phyloP scores from a whole-genome alignment of 1,139 yeast species.

The Nakaseomyces uthaithaninus region DNA sequence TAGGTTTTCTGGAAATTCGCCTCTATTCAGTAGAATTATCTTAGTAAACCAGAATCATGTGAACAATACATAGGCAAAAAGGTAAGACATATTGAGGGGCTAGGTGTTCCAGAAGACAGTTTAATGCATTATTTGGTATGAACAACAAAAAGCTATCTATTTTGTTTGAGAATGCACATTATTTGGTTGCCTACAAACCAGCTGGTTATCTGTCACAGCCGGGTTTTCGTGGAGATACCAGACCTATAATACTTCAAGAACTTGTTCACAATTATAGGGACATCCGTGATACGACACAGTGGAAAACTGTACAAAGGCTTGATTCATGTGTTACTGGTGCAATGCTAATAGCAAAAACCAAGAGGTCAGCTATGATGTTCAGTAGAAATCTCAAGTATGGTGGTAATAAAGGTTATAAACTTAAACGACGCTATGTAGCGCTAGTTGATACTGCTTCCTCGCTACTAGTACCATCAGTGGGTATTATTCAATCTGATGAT shows the following conservation, averaged over 20 bases:
- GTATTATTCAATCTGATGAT: conserved; percentile 11
- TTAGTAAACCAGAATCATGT: no score
- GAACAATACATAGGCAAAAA: no score
- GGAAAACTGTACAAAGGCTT: conserved; percentile 33
- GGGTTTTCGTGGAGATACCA: neutral
- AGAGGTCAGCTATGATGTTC: conserved; percentile 30
- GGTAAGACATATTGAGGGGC: neutral
- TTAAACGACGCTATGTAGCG: conserved; percentile 29
- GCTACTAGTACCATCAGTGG: neutral
- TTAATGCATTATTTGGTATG: no score
- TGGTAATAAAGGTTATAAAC: conserved; percentile 31
- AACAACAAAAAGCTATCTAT: neutral
- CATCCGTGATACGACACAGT: conserved; percentile 8
- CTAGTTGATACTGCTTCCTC: conserved; percentile 11
- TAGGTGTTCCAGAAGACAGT: neutral
- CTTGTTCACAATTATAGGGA: neutral
- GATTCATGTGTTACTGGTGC: conserved; percentile 38
- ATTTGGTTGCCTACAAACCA: conserved; percentile 12
- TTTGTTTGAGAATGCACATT: conserved; percentile 9
- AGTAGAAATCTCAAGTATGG: conserved; percentile 29
- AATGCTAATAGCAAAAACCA: conserved; percentile 30
- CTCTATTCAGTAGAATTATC: no score
- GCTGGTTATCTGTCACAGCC: conserved; percentile 11
- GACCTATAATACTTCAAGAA: conserved; percentile 1
- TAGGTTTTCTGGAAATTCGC: no score